These are phyloP conservation scores for Fusarium nisikadoi DNA, from an alignment of 2,329 filamentous ascomycete genomes.

Conservation along the genomic window DNA sequence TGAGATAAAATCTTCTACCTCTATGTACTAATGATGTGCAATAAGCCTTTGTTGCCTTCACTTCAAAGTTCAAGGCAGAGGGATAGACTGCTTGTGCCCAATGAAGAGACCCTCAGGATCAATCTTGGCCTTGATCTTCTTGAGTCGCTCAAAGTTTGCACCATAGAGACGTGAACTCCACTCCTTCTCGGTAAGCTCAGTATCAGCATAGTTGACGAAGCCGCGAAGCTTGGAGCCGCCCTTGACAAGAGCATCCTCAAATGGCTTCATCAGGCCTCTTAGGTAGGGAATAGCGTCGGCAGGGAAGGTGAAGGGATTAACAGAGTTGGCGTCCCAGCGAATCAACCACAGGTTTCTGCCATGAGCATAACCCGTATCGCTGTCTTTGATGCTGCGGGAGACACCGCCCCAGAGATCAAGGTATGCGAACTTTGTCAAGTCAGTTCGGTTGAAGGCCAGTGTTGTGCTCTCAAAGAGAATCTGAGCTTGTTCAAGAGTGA, in stretches of 20 bases:
- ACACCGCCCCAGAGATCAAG: constrained; percentile 44
- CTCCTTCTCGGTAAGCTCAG: constrained; percentile 35
- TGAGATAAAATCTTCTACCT: accelerated
- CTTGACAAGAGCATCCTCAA: constrained; percentile 33
- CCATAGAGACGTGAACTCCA: constrained; percentile 42
- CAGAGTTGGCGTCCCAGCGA: constrained; percentile 32
- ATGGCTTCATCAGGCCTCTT: constrained; percentile 38
- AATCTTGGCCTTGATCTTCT: constrained; percentile 34
- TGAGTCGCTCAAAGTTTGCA: constrained; percentile 32
- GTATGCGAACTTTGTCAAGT: constrained; percentile 36
- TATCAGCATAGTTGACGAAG: constrained; percentile 43
- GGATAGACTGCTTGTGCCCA: constrained; percentile 38
- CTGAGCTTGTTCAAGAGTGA: constrained; percentile 34
- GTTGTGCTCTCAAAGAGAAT: constrained; percentile 30
- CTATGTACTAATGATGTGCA: neutral
- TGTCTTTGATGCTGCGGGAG: constrained; percentile 34
- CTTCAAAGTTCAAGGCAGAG: neutral
- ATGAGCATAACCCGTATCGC: constrained; percentile 37
- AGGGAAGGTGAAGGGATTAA: constrained; percentile 27
- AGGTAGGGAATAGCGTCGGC: constrained; percentile 35
- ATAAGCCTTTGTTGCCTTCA: neutral
- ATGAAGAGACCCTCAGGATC: constrained; percentile 39
- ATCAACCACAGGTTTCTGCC: constrained; percentile 42
- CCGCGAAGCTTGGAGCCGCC: constrained; percentile 36
- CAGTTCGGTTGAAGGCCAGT: constrained; percentile 40